Conservation (phyloP, 1,284 basidiomycete genomes). For the Leccinum insolens region DNA sequence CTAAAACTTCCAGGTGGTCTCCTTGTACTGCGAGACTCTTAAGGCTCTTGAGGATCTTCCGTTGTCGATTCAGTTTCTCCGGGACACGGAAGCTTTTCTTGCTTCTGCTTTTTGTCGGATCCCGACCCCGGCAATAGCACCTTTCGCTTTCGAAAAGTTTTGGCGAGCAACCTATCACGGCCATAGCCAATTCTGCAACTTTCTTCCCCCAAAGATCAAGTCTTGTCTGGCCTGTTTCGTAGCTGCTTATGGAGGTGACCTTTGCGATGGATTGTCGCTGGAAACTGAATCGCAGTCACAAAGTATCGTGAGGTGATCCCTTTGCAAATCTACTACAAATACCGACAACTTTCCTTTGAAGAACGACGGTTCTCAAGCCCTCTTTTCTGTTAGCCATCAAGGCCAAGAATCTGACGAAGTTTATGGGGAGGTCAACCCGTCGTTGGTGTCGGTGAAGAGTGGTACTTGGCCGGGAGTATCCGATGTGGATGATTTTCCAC, state of each 20-base stretch:
- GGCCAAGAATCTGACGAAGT: not conserved
- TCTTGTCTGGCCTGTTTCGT: slow-evolving; percentile 42
- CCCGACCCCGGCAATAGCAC: slow-evolving; percentile 47
- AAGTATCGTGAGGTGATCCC: slow-evolving; percentile 28
- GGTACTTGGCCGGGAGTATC: not conserved
- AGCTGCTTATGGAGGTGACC: slow-evolving; percentile 44
- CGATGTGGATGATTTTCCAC: not conserved
- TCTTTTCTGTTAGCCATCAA: not conserved
- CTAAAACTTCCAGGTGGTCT: slow-evolving; percentile 40
- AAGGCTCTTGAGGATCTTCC: slow-evolving; percentile 37
- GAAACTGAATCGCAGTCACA: slow-evolving; percentile 42
- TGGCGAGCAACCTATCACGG: slow-evolving; percentile 53
- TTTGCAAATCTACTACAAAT: slow-evolving; percentile 12
- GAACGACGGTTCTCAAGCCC: slow-evolving; percentile 11
- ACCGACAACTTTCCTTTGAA: slow-evolving; percentile 21
- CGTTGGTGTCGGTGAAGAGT: not conserved
- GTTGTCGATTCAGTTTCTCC: slow-evolving; percentile 43
- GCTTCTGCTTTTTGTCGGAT: slow-evolving; percentile 51
- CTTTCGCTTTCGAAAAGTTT: slow-evolving; percentile 51
- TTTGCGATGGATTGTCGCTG: slow-evolving; percentile 42
- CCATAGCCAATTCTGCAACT: slow-evolving; percentile 33
- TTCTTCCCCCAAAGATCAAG: slow-evolving; percentile 42
- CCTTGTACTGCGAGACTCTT: slow-evolving; percentile 49
- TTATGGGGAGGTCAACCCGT: not conserved
- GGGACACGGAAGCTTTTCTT: slow-evolving; percentile 44